These are phyloP conservation scores for Ambrosia hybrid DNA, from an alignment of 140 eudicot species.

Conservation along the genomic window DNA sequence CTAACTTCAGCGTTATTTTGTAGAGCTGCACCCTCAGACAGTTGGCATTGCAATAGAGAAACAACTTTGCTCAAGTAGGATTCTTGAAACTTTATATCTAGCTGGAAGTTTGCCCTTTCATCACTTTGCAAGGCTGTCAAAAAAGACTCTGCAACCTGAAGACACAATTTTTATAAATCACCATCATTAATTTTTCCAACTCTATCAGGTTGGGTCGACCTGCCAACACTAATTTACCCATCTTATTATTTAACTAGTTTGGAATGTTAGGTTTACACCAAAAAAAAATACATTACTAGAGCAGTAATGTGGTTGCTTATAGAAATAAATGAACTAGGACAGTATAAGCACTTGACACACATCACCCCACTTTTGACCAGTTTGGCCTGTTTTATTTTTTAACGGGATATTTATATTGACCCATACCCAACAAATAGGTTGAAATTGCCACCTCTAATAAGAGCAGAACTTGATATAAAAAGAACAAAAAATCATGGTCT, in stretches of 20 bases:
- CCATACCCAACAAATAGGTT: too few species aligned
- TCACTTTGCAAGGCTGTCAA: conserved; percentile 93
- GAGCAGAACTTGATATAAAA: conserved; percentile 7
- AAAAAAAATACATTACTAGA: too few species aligned
- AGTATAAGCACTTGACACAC: too few species aligned
- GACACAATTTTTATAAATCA: conserved; percentile 7
- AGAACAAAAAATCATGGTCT: not conserved
- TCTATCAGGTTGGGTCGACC: not conserved
- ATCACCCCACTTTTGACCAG: too few species aligned
- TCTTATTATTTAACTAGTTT: too few species aligned
- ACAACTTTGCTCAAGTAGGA: conserved; percentile 89
- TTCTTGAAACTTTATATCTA: conserved; percentile 97
- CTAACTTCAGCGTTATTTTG: conserved; percentile 32
- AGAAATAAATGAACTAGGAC: too few species aligned
- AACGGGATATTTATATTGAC: too few species aligned
- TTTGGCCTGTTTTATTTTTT: too few species aligned
- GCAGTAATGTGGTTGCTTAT: too few species aligned
- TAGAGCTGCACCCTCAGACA: conserved; percentile 82
- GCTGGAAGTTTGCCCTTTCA: conserved; percentile 93
- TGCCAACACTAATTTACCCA: too few species aligned
- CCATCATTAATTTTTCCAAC: not conserved
- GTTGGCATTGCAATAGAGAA: conserved; percentile 78
- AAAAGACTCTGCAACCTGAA: conserved; percentile 90
- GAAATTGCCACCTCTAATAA: not conserved
- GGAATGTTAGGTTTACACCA: too few species aligned